Evolutionary conservation across 208 protist species (phyloP).

Genomic region (Trypanosomatidae sp.): DNA sequence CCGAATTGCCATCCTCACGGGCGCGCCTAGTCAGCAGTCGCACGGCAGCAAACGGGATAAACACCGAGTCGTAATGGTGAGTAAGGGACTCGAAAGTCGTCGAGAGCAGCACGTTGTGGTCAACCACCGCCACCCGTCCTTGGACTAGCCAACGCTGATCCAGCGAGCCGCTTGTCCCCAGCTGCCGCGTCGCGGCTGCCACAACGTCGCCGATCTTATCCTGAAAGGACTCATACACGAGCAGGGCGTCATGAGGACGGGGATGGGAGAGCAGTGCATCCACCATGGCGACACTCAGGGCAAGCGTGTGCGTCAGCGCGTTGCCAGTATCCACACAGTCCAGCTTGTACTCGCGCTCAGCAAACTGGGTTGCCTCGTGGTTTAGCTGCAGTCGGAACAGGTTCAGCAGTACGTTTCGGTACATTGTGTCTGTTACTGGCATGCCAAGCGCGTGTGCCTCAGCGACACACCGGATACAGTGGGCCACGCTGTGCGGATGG

Average conservation of each 20-base stretch:
- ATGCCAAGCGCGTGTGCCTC: conserved; percentile 74
- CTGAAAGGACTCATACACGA: conserved; percentile 66
- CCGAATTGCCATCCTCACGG: conserved; percentile 45
- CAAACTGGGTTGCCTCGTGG: conserved; percentile 79
- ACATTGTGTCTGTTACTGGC: conserved; percentile 83
- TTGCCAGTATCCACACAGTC: conserved; percentile 52
- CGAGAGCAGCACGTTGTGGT: conserved; percentile 85
- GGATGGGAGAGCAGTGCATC: conserved; percentile 75
- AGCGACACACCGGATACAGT: conserved; percentile 69
- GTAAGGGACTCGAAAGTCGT: conserved; percentile 79
- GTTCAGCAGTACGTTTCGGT: conserved; percentile 66
- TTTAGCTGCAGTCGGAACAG: conserved; percentile 63
- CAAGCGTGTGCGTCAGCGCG: conserved; percentile 50
- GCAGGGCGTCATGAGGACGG: conserved; percentile 58
- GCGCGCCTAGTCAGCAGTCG: conserved; percentile 69
- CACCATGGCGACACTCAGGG: conserved; percentile 68
- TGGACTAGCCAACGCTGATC: conserved; percentile 86
- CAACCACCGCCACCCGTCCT: conserved; percentile 85
- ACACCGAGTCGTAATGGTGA: conserved; percentile 87
- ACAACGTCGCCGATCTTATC: conserved; percentile 62
- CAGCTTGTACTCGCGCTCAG: conserved; percentile 54
- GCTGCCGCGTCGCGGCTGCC: conserved; percentile 47
- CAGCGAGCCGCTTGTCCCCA: conserved; percentile 54
- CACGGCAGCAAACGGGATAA: conserved; percentile 73
- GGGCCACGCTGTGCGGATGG: conserved; percentile 50